These are phyloP conservation scores for Krasilnikovozyma curviuscula DNA, from an alignment of 768 basidiomycete species.

Conservation along the genomic window DNA sequence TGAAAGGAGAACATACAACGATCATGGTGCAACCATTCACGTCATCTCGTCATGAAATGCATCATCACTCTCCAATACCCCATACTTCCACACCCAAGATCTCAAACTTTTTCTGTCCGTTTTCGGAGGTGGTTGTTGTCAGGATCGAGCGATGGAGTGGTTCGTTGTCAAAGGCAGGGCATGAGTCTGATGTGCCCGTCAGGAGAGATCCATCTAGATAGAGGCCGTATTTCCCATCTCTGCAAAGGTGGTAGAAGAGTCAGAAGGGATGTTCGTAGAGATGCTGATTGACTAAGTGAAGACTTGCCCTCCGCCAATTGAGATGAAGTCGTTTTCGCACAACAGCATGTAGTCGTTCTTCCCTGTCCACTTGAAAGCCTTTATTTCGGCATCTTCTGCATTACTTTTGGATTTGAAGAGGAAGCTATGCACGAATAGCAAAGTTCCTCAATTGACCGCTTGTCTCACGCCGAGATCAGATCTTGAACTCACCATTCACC, in stretches of 20 bases:
- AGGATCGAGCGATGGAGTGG: too few species aligned
- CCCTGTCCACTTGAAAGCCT: constrained; percentile 66
- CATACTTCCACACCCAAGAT: constrained; percentile 85
- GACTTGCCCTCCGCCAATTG: constrained; percentile 79
- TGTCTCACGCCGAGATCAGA: too few species aligned
- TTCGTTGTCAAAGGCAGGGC: constrained; percentile 78
- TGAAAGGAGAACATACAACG: too few species aligned
- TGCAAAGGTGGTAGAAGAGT: constrained; percentile 20
- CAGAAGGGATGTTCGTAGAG: constrained; percentile 4
- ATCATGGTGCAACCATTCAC: too few species aligned
- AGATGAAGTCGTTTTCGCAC: constrained; percentile 59
- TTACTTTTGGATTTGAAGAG: constrained; percentile 11
- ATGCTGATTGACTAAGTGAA: neutral
- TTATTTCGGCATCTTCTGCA: constrained; percentile 32
- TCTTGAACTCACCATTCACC: constrained; percentile 49
- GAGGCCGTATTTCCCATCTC: constrained; percentile 72
- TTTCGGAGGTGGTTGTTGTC: constrained; percentile 33
- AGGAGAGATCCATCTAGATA: constrained; percentile 66
- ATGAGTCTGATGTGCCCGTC: constrained; percentile 63
- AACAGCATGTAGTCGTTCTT: constrained; percentile 76
- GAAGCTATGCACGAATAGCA: neutral
- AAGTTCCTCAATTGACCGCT: too few species aligned
- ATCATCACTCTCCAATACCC: constrained; percentile 38
- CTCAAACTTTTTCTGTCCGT: constrained; percentile 49
- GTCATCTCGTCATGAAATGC: too few species aligned